phyloP scores from a whole-genome alignment of 176 grass and related monocot genomes.

The Oryza coarctata region DNA sequence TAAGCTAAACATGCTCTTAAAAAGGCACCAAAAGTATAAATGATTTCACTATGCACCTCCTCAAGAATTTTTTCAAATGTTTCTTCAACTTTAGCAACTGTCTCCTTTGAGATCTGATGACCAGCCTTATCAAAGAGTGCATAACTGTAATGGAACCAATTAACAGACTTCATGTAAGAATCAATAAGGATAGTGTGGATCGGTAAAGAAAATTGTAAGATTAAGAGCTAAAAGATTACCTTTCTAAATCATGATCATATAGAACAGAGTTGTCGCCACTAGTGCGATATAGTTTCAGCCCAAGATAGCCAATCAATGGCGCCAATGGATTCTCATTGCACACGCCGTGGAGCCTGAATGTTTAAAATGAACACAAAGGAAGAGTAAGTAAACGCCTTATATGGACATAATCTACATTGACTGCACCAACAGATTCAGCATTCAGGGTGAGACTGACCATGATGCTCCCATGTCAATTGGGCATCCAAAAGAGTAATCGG shows the following conservation, averaged over 20 bases:
- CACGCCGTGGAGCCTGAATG: conserved; percentile 73
- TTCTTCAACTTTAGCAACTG: conserved; percentile 74
- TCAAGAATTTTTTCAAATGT: conserved; percentile 81
- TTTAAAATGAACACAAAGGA: not conserved
- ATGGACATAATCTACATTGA: not conserved
- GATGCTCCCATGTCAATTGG: conserved; percentile 98
- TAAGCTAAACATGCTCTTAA: not conserved
- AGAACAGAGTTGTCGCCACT: conserved; percentile 90
- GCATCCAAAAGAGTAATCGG: conserved; percentile 83
- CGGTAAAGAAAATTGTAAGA: not conserved
- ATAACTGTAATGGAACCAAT: conserved; percentile 45
- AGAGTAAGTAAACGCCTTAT: not conserved
- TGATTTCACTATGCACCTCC: conserved; percentile 47
- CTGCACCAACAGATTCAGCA: not conserved
- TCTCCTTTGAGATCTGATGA: conserved; percentile 59
- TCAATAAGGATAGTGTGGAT: not conserved
- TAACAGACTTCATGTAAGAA: not conserved
- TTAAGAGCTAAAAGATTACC: conserved; percentile 25
- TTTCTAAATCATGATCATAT: conserved; percentile 96
- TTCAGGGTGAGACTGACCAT: conserved; percentile 52
- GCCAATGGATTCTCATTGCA: conserved; percentile 92
- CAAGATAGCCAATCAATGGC: conserved; percentile 74
- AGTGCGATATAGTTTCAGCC: conserved; percentile 83
- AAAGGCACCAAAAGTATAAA: not conserved
- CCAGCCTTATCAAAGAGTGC: conserved; percentile 85